Percentiles rank a stretch among this genome's conserved stretches.
Evolutionary conservation across 2,329 filamentous ascomycete species (phyloP).

Genomic region (Cladosporium sp.): DNA sequence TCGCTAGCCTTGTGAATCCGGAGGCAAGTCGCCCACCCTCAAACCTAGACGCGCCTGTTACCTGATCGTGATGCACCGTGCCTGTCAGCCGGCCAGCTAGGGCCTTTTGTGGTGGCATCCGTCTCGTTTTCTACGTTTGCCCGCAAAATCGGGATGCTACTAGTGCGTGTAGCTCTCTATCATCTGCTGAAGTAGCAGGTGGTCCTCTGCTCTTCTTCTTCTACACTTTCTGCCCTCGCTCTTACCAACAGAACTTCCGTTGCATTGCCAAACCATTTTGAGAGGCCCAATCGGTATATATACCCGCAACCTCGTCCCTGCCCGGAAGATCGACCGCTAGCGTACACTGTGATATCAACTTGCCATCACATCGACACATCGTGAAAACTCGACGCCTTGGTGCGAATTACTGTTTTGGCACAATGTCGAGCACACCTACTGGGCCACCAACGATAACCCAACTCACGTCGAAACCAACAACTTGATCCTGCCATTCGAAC

Average conservation of each 20-base stretch:
- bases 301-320: not conserved
- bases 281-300: no score
- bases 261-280: no score
- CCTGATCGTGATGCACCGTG: not conserved
- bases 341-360: not conserved
- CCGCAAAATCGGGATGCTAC: not conserved
- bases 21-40: not conserved
- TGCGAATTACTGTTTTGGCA: not conserved
- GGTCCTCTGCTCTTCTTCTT: not conserved
- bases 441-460: not conserved
- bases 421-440: slow-evolving; percentile 5
- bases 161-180: not conserved
- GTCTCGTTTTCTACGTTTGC: not conserved
- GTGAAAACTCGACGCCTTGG: not conserved
- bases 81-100: not conserved
- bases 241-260: not conserved
- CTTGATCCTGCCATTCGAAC: not conserved
- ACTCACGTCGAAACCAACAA: not conserved
- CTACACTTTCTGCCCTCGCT: not conserved
- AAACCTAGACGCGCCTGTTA: not conserved
- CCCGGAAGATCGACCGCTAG: not conserved
- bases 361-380: not conserved
- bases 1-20: not conserved
- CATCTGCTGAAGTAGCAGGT: not conserved
- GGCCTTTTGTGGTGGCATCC: not conserved